Conservation (phyloP, 441 rosid genomes). For the Syzygium syzygioides region DNA sequence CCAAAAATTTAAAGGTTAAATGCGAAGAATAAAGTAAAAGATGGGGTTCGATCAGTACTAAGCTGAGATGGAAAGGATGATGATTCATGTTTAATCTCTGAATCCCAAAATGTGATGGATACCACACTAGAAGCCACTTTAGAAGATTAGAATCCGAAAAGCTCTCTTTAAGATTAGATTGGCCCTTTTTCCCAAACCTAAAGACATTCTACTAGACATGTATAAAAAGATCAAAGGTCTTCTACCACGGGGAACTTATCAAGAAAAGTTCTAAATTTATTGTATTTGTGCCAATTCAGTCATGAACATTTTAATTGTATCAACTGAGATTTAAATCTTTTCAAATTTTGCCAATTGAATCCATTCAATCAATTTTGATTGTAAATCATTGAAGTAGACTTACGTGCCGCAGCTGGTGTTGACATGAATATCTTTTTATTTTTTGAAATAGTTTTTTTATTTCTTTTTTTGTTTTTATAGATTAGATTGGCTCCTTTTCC, state of each 20-base stretch:
- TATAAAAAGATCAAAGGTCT: background rate
- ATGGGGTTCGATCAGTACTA: background rate
- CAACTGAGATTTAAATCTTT: too few species aligned
- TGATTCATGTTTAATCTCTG: background rate
- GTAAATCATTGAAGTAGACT: too few species aligned
- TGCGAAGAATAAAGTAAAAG: background rate
- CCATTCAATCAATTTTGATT: too few species aligned
- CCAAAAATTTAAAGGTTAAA: background rate
- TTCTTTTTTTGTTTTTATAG: too few species aligned
- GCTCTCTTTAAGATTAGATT: background rate
- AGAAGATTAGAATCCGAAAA: background rate
- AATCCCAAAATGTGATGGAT: background rate
- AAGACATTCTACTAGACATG: background rate
- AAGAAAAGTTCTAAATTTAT: too few species aligned
- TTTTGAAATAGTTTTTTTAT: too few species aligned
- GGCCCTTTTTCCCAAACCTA: background rate
- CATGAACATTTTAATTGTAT: too few species aligned
- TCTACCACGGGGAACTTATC: background rate
- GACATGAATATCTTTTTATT: too few species aligned
- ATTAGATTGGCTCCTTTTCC: background rate
- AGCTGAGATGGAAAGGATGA: background rate
- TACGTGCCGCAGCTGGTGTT: too few species aligned
- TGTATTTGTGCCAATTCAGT: too few species aligned
- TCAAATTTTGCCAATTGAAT: too few species aligned
- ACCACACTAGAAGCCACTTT: background rate